Evolutionary conservation across 208 protist species (phyloP), one percentile per base, ranked within the genome.

Genomic region (Leishmania guyanensis): DNA sequence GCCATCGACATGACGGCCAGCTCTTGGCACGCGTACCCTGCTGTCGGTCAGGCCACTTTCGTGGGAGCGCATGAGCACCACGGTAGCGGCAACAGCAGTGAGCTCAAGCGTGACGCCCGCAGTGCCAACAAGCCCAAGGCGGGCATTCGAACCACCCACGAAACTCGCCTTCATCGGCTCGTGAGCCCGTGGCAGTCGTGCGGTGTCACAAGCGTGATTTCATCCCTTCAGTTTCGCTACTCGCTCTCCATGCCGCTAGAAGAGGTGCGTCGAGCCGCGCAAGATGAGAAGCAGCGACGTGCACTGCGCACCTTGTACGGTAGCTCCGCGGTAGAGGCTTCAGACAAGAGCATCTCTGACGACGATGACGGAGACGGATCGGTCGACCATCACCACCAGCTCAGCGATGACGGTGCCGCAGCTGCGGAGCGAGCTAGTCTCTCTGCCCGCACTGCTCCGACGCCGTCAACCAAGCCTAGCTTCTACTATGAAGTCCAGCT

Each of bases 401-500:
- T 16, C 48, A 43, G 60, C 56, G 60, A 60, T 26, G 48, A 51
- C 17, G 75, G 51, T 16, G n/a, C 72, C 36, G 48, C n/a, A 17
- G 72, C 16, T n/a, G 43, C 8, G n/a, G 9, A 46, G 33, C 33
- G 8, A 14, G 17, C n/a, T 1, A 53, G 5, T 76, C 20, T 51
- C 33, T 29, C 4, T 12, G 51, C 33, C 29, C 10, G 39, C 5
- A 54, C 20, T 68, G 53, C 26, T 60, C 43, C 77, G 8, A 50
- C 36, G 36, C 48, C 73, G 65, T 29, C 48, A 20, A 22, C 74
- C 56, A 29, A 5, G 43, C 74, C 66, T 20, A 76, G 66, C 70
- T 88, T 92, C 58, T 97, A 97, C 84, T 97, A 91, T 79, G 93
- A 97, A 74, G 85, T 82, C 5, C 89, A 94, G 69, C 80, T 97